Conservation (phyloP, 345 rosid genomes). For the Noccaea bulbosa region DNA sequence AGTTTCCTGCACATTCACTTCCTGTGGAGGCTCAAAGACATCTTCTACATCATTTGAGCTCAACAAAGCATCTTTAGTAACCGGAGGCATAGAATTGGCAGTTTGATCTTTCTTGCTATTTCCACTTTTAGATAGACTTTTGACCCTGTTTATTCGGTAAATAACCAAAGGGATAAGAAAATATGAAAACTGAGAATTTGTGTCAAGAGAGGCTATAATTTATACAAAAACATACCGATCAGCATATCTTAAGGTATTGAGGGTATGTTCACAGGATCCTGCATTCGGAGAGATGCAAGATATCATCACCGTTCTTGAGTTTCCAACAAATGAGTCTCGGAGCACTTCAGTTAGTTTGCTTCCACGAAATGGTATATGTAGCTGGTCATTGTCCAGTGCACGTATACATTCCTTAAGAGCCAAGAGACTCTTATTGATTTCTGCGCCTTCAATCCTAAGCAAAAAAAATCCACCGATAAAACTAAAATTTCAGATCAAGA, state of each 20-base stretch:
- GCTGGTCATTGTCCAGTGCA: constrained; percentile 94
- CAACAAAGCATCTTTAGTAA: constrained; percentile 58
- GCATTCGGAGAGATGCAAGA: constrained; percentile 99
- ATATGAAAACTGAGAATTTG: constrained; percentile 9
- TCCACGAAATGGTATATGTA: constrained; percentile 95
- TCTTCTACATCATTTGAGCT: constrained; percentile 60
- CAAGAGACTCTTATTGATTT: constrained; percentile 94
- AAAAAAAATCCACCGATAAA: constrained; percentile 31
- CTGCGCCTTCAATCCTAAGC: constrained; percentile 93
- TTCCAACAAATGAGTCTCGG: constrained; percentile 96
- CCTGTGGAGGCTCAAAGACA: constrained; percentile 58
- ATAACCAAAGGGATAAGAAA: constrained; percentile 18
- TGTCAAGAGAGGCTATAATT: constrained; percentile 17
- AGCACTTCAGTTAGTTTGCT: constrained; percentile 98
- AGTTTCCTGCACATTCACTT: constrained; percentile 57
- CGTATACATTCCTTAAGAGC: constrained; percentile 99
- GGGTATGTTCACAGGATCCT: constrained; percentile 98
- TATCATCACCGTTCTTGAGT: constrained; percentile 96
- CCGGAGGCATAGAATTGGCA: constrained; percentile 51
- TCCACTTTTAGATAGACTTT: constrained; percentile 95
- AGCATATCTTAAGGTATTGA: constrained; percentile 97
- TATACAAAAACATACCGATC: constrained; percentile 64
- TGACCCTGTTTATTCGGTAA: constrained; percentile 63
- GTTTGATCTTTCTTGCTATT: constrained; percentile 76
- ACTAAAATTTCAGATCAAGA: constrained; percentile 9